These are phyloP conservation scores for Vaccinium darrowii DNA, from an alignment of 148 eudicot species.

Conservation along the genomic window DNA sequence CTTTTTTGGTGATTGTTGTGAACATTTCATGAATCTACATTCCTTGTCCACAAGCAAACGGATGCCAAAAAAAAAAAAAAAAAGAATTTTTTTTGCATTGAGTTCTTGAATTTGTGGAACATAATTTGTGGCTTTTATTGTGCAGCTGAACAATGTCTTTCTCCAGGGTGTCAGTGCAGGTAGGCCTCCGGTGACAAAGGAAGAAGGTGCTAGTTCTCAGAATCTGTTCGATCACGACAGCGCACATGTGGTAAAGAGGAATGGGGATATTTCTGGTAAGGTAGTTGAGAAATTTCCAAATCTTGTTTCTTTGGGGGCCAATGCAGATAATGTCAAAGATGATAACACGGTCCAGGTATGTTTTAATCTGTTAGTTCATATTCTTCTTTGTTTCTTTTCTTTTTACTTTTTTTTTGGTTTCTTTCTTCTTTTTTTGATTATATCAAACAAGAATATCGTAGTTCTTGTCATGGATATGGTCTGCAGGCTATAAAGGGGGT, in stretches of 20 bases:
- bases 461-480: neutral
- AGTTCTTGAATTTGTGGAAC: neutral
- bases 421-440: neutral
- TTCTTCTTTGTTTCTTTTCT: neutral
- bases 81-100: neutral
- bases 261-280: constrained; percentile 20
- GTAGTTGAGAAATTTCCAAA: constrained; percentile 22
- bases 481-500: constrained; percentile 67
- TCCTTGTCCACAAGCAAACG: neutral
- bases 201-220: constrained; percentile 17
- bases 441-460: neutral
- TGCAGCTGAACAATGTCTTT: constrained; percentile 13
- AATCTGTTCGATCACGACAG: neutral
- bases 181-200: constrained; percentile 17
- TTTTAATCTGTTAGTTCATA: neutral
- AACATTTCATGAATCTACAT: constrained; percentile 7
- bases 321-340: constrained; percentile 29
- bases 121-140: neutral
- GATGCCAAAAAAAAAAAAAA: neutral
- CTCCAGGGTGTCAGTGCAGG: constrained; percentile 34
- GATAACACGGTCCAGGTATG: constrained; percentile 49
- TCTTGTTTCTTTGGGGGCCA: constrained; percentile 26
- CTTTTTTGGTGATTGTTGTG: neutral
- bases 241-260: constrained; percentile 10
- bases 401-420: neutral